Conservation (phyloP, 2,329 filamentous ascomycete species). For the Trichoderma cornu-damae region DNA sequence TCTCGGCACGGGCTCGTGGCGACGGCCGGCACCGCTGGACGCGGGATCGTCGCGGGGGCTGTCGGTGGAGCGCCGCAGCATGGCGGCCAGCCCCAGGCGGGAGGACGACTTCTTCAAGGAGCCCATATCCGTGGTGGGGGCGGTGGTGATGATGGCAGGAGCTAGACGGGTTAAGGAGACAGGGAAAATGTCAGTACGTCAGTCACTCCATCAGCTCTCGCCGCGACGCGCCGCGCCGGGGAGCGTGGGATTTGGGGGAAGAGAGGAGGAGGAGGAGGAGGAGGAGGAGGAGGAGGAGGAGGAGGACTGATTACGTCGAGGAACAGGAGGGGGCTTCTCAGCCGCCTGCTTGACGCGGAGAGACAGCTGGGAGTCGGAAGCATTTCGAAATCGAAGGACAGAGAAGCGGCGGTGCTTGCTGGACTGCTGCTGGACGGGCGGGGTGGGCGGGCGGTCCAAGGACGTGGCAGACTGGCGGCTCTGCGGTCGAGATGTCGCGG, state of each 20-base stretch:
- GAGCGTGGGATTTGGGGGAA: background rate
- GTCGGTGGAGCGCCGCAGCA: constrained; percentile 50
- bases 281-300: background rate
- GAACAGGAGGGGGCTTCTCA: constrained; percentile 52
- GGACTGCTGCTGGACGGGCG: constrained; percentile 49
- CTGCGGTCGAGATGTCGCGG: constrained; percentile 20
- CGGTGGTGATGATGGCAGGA: constrained; percentile 82
- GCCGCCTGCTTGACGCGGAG: constrained; percentile 65
- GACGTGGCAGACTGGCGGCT: constrained; percentile 25
- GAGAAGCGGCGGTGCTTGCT: constrained; percentile 58
- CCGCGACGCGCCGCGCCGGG: background rate
- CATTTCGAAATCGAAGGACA: constrained; percentile 81
- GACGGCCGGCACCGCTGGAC: background rate
- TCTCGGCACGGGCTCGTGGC: constrained; percentile 18
- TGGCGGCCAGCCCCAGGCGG: constrained; percentile 49
- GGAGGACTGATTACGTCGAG: constrained; percentile 41
- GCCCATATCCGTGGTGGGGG: constrained; percentile 65
- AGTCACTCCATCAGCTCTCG: constrained; percentile 23
- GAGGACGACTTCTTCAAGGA: constrained; percentile 51
- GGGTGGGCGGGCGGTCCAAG: constrained; percentile 29
- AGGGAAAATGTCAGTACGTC: constrained; percentile 25
- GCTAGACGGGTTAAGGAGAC: constrained; percentile 38
- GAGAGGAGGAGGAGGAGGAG: background rate
- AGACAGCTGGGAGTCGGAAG: constrained; percentile 85
- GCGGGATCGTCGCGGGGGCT: constrained; percentile 32